Evolutionary conservation across 208 protist species (phyloP).

Genomic region (Novymonas esmeraldas): DNA sequence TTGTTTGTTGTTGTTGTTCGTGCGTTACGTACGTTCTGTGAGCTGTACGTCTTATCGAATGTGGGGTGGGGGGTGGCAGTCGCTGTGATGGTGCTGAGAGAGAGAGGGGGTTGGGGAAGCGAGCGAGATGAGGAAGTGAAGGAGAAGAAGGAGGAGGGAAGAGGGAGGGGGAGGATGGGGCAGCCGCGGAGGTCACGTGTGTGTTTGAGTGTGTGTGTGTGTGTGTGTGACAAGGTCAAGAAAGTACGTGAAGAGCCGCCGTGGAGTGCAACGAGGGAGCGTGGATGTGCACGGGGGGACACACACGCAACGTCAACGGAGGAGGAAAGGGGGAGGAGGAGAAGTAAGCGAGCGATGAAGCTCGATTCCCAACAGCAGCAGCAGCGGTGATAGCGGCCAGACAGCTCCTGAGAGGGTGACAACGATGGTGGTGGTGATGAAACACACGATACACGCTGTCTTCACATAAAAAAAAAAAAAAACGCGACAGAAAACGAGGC

Average conservation of each 20-base stretch:
- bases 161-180: not conserved
- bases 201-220: constrained; percentile 2
- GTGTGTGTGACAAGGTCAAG: not conserved
- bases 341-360: no score
- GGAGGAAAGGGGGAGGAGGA: no score
- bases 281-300: not conserved
- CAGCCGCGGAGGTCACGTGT: not conserved
- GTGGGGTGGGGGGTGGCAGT: not conserved
- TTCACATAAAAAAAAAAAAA: no score
- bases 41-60: no score
- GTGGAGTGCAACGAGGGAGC: not conserved
- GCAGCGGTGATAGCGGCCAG: no score
- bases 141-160: not conserved
- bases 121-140: not conserved
- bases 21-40: no score
- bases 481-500: no score
- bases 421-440: no score
- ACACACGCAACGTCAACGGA: not conserved
- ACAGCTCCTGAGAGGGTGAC: no score
- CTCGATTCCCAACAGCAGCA: no score
- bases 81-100: not conserved
- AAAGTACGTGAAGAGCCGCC: not conserved
- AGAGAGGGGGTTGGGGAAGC: not conserved
- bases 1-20: not conserved
- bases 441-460: no score